These are phyloP conservation scores for Paxillus ammoniavirescens DNA, from an alignment of 768 basidiomycete genomes.

Conservation along the genomic window DNA sequence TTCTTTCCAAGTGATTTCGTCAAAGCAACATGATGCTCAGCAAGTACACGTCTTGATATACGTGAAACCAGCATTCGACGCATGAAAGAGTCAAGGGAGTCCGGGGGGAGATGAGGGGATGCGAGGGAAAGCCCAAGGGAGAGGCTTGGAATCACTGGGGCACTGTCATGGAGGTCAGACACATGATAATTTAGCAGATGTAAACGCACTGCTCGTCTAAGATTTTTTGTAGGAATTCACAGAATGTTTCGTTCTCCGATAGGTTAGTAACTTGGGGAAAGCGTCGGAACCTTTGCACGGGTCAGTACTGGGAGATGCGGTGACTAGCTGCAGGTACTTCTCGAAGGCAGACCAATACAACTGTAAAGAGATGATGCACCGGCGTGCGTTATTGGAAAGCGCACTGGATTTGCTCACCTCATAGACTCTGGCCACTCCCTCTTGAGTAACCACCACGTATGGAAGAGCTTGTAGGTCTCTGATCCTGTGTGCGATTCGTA, in stretches of 20 bases:
- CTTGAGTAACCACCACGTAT: constrained; percentile 83
- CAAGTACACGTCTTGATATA: constrained; percentile 85
- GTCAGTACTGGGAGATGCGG: constrained; percentile 6
- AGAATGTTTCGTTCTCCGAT: constrained; percentile 78
- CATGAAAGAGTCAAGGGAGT: constrained; percentile 84
- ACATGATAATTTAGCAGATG: constrained; percentile 1
- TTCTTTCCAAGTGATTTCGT: constrained; percentile 51
- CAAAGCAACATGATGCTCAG: constrained; percentile 85
- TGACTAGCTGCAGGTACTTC: constrained; percentile 45
- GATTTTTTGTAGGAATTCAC: constrained; percentile 60
- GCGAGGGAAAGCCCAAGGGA: constrained; percentile 84
- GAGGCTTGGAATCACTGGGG: constrained; percentile 75
- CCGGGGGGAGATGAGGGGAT: constrained; percentile 74
- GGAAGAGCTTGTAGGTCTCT: constrained; percentile 86
- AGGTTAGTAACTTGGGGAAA: constrained; percentile 72
- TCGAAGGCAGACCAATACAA: constrained; percentile 88
- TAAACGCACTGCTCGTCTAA: constrained; percentile 72
- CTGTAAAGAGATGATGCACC: constrained; percentile 35
- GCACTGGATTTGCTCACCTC: constrained; percentile 50
- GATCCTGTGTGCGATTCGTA: constrained; percentile 83
- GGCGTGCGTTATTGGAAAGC: not conserved
- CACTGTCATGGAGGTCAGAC: constrained; percentile 41
- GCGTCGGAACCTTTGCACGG: constrained; percentile 55
- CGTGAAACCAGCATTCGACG: constrained; percentile 88
- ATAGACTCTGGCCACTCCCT: constrained; percentile 80